A percentile compares a stretch with the other conserved stretches of the same genome.
These are phyloP conservation scores for Heimioporus sp. DNA, from an alignment of 768 basidiomycete species.

Conservation along the genomic window DNA sequence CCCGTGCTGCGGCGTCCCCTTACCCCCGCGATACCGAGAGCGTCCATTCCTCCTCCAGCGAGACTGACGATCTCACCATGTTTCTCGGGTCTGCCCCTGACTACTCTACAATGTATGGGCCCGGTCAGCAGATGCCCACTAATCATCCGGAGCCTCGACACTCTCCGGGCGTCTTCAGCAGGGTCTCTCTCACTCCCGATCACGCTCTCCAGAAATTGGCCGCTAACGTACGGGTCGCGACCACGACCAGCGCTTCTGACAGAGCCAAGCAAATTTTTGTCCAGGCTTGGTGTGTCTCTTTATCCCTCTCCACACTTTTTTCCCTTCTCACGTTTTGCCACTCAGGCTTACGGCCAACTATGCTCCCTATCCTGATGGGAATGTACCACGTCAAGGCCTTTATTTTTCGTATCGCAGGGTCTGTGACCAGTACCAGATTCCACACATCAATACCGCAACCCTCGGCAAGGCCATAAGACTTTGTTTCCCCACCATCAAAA, in stretches of 20 bases:
- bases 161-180: conserved; percentile 69
- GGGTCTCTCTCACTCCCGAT: conserved; percentile 75
- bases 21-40: conserved; percentile 85
- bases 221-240: conserved; percentile 82
- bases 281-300: conserved; percentile 73
- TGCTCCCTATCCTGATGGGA: conserved; percentile 88
- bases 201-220: conserved; percentile 84
- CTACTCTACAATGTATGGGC: conserved; percentile 65
- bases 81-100: conserved; percentile 61
- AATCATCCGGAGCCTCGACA: conserved; percentile 50
- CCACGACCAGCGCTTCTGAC: conserved; percentile 88
- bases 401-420: conserved; percentile 91
- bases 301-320: conserved; percentile 14
- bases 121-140: conserved; percentile 37
- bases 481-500: conserved; percentile 95
- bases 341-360: conserved; percentile 89
- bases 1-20: conserved; percentile 77
- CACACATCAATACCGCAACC: conserved; percentile 94
- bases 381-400: conserved; percentile 90
- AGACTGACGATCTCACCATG: conserved; percentile 86
- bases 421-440: conserved; percentile 90
- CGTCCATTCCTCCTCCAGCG: conserved; percentile 84
- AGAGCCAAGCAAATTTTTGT: conserved; percentile 91
- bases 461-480: conserved; percentile 92
- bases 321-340: conserved; percentile 14